Base-by-base conservation (phyloP, 106 monocot genomes). In the Allium fistulosum region DNA sequence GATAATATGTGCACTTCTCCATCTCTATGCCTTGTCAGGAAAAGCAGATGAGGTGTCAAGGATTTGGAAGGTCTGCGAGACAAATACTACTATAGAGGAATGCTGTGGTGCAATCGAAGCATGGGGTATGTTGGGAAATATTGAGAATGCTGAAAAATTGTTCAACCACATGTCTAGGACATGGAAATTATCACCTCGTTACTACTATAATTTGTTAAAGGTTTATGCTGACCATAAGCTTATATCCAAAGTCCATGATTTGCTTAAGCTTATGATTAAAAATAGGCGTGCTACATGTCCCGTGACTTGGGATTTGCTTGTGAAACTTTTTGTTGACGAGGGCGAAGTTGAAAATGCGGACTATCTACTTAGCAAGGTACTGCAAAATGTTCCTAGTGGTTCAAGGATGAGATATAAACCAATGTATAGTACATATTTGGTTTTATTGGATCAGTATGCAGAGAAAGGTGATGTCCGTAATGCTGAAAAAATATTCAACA, bases 271-370 rank as follows among this genome's bases (percentile, higher is more conserved):
- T 57, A 88, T 92, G 92, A 61, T 77, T 6, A 61, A 70, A 8
- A 75, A 75, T 66, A 84, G 88, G 7, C 78, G 81, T 16, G 47
- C 53, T 10, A 76, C 78, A 26, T 78, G 88, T 15, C 88, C 85
- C 17, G 37, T 76, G 49, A 92, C 88, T 2, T 92, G 81, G 88
- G 88, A 92, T 67, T 73, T 80, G 17, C 75, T 92, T 37, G 82
- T 88, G 45, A 88, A 80, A 53, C 92, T 92, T 28, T 88, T 87
- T 51, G 75, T 78, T 15, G 67, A 77, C 57, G 69, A 84, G 4
- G 92, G 82, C 1, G 88, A 85, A 69, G 80, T 88, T 26, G 85
- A 85, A 56, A 88, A 88, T 57, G 92, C 92, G 3, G 88, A 92
- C 49, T 37, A 37, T 37, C 37, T 37, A 37, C 37, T 37, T 2